phyloP scores from a whole-genome alignment of 179 eudicot species.

The Drosera spatulata region DNA sequence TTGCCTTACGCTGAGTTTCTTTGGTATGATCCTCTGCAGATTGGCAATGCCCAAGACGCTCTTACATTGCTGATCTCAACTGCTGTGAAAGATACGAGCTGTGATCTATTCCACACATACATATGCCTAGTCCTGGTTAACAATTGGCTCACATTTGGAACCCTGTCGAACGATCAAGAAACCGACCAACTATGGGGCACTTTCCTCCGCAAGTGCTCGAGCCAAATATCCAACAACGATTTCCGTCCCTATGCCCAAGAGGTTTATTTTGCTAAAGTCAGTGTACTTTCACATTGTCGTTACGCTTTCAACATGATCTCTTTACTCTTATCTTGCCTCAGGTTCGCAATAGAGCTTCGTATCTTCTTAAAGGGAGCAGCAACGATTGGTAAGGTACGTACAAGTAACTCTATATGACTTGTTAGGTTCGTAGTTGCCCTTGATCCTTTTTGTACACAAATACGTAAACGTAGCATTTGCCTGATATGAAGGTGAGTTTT shows the following conservation, averaged over 20 bases:
- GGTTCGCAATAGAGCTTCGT: slow-evolving; percentile 78
- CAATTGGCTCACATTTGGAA: slow-evolving; percentile 50
- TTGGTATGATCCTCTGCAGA: slow-evolving; percentile 17
- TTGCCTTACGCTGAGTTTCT: too few relatives aligned
- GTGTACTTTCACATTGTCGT: slow-evolving; percentile 1
- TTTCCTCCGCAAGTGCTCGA: slow-evolving; percentile 52
- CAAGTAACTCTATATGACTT: background rate
- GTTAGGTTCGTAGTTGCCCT: background rate
- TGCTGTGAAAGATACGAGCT: slow-evolving; percentile 53
- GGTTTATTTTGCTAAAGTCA: slow-evolving; percentile 21
- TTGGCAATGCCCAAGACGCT: slow-evolving; percentile 36
- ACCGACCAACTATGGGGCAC: slow-evolving; percentile 39
- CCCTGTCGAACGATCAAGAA: slow-evolving; percentile 15
- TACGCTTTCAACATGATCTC: slow-evolving; percentile 1
- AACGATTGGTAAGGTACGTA: slow-evolving; percentile 13
- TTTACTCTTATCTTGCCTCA: slow-evolving; percentile 14
- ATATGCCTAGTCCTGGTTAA: slow-evolving; percentile 57
- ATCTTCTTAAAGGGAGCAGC: slow-evolving; percentile 51
- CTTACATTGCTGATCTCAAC: slow-evolving; percentile 34
- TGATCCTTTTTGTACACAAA: background rate
- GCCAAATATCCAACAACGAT: slow-evolving; percentile 71
- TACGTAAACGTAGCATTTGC: too few relatives aligned
- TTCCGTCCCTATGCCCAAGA: slow-evolving; percentile 73
- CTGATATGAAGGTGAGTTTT: too few relatives aligned
- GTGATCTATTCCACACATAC: slow-evolving; percentile 57